Percentiles rank a stretch among this genome's conserved stretches.
phyloP scores from a whole-genome alignment of 192 early-diverging fungal genomes.

The Irineochytrium annulatum region DNA sequence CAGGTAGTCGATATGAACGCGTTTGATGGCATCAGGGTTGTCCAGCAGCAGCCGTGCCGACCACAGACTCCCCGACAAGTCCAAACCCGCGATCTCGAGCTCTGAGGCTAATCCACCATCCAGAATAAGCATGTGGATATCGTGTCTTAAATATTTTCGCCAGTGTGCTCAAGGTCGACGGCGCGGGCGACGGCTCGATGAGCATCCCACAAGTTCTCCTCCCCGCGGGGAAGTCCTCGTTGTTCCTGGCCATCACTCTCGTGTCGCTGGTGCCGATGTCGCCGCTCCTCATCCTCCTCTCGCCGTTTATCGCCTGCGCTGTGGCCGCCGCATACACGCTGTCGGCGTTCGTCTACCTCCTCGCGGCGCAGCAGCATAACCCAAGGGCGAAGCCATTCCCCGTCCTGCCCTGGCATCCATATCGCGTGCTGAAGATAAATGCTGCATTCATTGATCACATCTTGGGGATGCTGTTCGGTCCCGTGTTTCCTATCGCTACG shows the following conservation, averaged over 20 bases:
- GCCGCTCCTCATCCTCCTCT: too few relatives aligned
- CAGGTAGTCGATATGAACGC: background rate
- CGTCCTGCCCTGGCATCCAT: conserved; percentile 27
- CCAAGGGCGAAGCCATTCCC: background rate
- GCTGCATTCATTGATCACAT: conserved; percentile 19
- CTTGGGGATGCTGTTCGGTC: conserved; percentile 18
- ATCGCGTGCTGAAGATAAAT: conserved; percentile 25
- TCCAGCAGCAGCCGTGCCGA: background rate
- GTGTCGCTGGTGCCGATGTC: too few relatives aligned
- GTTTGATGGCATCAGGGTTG: background rate
- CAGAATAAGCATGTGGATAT: background rate
- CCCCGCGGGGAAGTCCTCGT: too few relatives aligned
- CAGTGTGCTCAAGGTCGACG: too few relatives aligned
- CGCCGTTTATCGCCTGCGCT: too few relatives aligned
- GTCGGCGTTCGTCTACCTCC: background rate
- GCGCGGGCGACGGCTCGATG: too few relatives aligned
- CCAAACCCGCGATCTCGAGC: background rate
- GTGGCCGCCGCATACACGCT: background rate
- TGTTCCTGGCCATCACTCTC: too few relatives aligned
- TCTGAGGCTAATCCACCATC: conserved; percentile 1
- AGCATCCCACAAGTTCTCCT: too few relatives aligned
- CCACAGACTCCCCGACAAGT: background rate
- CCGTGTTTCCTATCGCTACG: conserved; percentile 12
- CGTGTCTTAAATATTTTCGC: too few relatives aligned
- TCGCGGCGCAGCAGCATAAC: background rate